Percentiles rank a stretch among this genome's conserved stretches.
Conservation (phyloP, 371 early-diverging fungal genomes). For the Rhizopus delemar region DNA sequence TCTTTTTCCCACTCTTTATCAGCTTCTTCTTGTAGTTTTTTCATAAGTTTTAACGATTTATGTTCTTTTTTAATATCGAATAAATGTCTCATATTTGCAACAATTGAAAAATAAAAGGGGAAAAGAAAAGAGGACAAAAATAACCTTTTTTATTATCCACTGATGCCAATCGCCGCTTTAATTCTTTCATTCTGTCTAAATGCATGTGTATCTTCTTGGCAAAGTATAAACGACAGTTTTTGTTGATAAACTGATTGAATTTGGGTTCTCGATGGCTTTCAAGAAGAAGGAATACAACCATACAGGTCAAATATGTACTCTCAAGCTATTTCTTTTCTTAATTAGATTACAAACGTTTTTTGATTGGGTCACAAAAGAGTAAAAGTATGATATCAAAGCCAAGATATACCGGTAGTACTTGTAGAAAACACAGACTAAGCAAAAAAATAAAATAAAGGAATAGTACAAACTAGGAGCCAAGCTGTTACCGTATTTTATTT, state of each 20-base stretch:
- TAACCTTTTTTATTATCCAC: background rate
- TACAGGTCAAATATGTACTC: no score
- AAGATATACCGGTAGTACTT: no score
- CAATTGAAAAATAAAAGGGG: background rate
- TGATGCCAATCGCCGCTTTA: background rate
- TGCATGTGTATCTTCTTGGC: background rate
- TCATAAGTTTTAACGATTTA: slow-evolving; percentile 30
- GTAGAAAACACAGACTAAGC: no score
- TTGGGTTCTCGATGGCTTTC: no score
- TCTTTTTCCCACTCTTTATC: slow-evolving; percentile 29
- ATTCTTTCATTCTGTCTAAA: background rate
- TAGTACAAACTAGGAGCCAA: no score
- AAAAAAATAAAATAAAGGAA: no score
- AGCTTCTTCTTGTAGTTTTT: slow-evolving; percentile 29
- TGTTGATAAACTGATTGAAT: no score
- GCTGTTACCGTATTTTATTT: no score
- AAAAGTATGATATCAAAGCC: no score
- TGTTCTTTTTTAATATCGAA: slow-evolving; percentile 26
- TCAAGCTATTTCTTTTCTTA: no score
- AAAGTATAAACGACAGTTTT: background rate
- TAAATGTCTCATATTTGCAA: slow-evolving; percentile 18
- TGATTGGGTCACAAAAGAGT: no score
- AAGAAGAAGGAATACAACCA: background rate
- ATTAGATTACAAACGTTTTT: no score
- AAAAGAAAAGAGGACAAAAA: slow-evolving; percentile 2